Conservation (phyloP, 2,329 filamentous ascomycete species). For the Apiospora saccharicola region DNA sequence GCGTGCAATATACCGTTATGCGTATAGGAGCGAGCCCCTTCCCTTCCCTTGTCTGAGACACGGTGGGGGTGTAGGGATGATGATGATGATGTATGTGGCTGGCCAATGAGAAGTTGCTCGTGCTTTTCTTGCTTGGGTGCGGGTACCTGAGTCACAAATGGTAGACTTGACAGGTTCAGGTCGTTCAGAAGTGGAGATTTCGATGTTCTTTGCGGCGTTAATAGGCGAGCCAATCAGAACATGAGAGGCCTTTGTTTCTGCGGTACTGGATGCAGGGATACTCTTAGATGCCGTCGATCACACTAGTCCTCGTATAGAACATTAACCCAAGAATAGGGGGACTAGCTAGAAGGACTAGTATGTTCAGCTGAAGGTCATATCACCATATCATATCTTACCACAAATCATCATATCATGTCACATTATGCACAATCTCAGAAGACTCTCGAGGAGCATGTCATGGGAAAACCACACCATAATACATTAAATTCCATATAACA, state of each 20-base stretch:
- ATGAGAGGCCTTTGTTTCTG: not conserved
- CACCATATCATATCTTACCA: no score
- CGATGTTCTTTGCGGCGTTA: not conserved
- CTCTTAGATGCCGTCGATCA: not conserved
- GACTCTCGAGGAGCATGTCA: not conserved
- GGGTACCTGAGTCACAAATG: not conserved
- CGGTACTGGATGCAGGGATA: not conserved
- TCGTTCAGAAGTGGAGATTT: not conserved
- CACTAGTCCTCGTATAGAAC: not conserved
- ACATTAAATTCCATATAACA: not conserved
- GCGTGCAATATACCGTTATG: not conserved
- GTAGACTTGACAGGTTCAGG: not conserved
- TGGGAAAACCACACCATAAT: not conserved
- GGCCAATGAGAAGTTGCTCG: not conserved
- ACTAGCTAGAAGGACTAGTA: not conserved
- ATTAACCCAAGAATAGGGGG: not conserved
- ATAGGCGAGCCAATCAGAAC: not conserved
- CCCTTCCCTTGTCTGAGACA: not conserved
- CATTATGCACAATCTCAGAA: not conserved
- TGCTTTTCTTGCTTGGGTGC: not conserved
- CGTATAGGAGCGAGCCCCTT: not conserved
- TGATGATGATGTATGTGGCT: not conserved
- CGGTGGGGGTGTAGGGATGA: not conserved
- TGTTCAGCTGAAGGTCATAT: not conserved
- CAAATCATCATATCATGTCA: not conserved